Percentiles rank a stretch among this genome's conserved stretches.
phyloP scores from a whole-genome alignment of 306 rosid genomes.

The Malus orientalis region DNA sequence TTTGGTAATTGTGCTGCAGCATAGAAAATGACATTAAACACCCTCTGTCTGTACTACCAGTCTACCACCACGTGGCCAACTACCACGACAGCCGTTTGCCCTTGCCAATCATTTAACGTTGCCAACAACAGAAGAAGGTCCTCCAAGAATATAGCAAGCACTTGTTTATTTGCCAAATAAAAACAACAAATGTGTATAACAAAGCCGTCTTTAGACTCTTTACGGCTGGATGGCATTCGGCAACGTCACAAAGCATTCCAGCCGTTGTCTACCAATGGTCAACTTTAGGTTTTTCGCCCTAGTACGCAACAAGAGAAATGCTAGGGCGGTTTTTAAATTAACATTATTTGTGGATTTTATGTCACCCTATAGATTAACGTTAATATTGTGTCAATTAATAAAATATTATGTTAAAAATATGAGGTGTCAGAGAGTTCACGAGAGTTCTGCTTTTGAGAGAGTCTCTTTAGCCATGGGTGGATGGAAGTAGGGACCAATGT shows the following conservation, averaged over 20 bases:
- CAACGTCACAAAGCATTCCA: not conserved
- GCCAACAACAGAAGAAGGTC: not conserved
- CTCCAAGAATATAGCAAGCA: not conserved
- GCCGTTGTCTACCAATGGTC: not conserved
- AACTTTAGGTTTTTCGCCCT: too few species aligned
- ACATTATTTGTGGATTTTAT: too few species aligned
- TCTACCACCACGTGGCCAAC: constrained; percentile 11
- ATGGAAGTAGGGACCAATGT: too few species aligned
- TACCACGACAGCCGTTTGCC: not conserved
- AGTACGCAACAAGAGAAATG: too few species aligned
- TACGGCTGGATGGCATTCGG: not conserved
- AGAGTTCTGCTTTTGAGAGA: too few species aligned
- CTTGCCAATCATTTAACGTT: not conserved
- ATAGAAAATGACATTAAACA: not conserved
- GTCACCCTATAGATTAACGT: too few species aligned
- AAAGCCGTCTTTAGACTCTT: constrained; percentile 9
- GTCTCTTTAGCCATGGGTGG: fast-evolving
- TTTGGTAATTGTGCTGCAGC: not conserved
- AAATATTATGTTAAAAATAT: too few species aligned
- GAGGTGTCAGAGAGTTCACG: fast-evolving
- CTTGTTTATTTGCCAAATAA: too few species aligned
- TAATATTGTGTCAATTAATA: too few species aligned
- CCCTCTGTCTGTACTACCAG: not conserved
- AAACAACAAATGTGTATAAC: too few species aligned
- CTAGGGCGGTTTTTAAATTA: too few species aligned